Conservation (phyloP, 2,329 filamentous ascomycete species). For the Arthroderma sp. region DNA sequence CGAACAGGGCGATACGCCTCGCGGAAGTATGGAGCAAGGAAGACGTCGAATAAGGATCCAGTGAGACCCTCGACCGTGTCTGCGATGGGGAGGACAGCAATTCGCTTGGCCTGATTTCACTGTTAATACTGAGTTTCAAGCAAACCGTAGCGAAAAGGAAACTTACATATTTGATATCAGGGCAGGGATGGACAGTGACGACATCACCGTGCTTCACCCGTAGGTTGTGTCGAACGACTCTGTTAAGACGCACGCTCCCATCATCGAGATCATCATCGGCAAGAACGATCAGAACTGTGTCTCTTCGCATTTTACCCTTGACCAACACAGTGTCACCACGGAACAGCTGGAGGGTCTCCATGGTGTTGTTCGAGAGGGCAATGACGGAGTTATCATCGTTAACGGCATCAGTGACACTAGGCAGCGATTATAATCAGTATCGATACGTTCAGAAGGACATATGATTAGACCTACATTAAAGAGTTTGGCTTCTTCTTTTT, state of each 20-base stretch:
- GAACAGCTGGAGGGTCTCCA: slow-evolving; percentile 97
- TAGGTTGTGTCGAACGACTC: slow-evolving; percentile 95
- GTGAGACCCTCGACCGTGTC: slow-evolving; percentile 97
- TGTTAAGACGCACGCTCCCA: slow-evolving; percentile 92
- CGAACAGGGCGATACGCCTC: slow-evolving; percentile 95
- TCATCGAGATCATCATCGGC: slow-evolving; percentile 97
- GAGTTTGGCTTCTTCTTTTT: slow-evolving; percentile 99
- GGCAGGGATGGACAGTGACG: slow-evolving; percentile 92
- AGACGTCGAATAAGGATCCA: slow-evolving; percentile 95
- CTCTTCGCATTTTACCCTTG: slow-evolving; percentile 99
- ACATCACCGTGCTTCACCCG: slow-evolving; percentile 98
- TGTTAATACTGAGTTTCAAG: slow-evolving; percentile 12
- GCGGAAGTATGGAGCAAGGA: slow-evolving; percentile 98
- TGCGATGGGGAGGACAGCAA: slow-evolving; percentile 93
- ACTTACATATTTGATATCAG: slow-evolving; percentile 99
- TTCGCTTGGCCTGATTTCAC: slow-evolving; percentile 71
- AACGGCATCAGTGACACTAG: slow-evolving; percentile 88
- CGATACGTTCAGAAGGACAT: not conserved
- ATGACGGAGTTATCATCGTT: slow-evolving; percentile 99
- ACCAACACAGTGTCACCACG: slow-evolving; percentile 95
- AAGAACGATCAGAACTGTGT: slow-evolving; percentile 93
- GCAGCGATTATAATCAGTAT: slow-evolving; percentile 3
- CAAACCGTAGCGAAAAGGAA: not conserved
- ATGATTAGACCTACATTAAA: slow-evolving; percentile 57
- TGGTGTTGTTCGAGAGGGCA: slow-evolving; percentile 93